Base-by-base conservation (phyloP, 202 grass and related monocot genomes). In the Carex arenaria region DNA sequence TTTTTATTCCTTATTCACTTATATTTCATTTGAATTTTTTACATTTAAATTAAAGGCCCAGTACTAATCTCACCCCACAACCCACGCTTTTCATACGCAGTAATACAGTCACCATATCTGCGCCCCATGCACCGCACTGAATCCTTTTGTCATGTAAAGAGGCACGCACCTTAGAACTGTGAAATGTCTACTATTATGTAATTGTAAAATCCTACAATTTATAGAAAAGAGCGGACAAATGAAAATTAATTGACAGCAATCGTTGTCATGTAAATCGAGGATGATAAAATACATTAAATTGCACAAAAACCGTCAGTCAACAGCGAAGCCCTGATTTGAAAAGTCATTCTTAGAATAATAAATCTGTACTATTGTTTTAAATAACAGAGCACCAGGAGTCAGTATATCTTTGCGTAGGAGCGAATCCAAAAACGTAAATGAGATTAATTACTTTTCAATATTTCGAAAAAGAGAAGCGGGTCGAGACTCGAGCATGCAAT, bases 381-480 rank as follows among this genome's bases (percentile, higher is more conserved):
- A 78, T 78, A 78, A 60, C 74, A 60, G 74, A 78, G 74, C 14
- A 60, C 30, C 15, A 17, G 43, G 68, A 19, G 52, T 53, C 12
- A 14, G 54, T 60, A 60, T 78, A 78, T 78, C 53, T 78, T 78
- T 59, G 31, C 54, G 74, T 78, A 60, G 74, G 74, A 78, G 74
- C 67, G 67, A 71, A 71, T 71, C 67, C 67, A 47, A 23, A 47
- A 23, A 71, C 40, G 40, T 18, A 43, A 71, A 47, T 12, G 9
- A 45, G 10, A 47, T 38, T 49, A 36, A 76, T 49, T 30, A 54
- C 22, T 82, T 76, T 69, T 80, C 72, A 74, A 64, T 57, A 54
- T 85, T 86, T 55, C 57, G 38, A 78, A 86, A 70, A 84, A 70
- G 78, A 36, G 36, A 18, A 23, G 73, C 59, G 81, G 67, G 80